Conservation (phyloP, 2,329 filamentous ascomycete genomes). For the Coniochaeta sp. region DNA sequence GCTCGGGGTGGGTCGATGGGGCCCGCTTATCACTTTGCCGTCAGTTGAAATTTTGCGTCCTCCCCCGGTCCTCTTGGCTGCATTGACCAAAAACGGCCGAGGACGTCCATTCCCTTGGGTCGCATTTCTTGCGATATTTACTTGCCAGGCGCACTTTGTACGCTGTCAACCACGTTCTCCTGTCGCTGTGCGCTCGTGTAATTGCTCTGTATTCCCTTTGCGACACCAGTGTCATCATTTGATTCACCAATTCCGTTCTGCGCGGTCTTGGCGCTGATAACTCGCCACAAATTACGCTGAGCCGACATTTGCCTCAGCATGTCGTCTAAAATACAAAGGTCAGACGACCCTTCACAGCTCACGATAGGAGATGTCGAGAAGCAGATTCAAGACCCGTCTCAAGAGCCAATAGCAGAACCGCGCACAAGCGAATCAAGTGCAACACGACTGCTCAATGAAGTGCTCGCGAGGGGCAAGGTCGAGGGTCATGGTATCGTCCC, state of each 20-base stretch:
- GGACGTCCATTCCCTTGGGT: neutral
- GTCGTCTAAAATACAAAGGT: neutral
- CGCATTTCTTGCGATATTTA: neutral
- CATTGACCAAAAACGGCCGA: neutral
- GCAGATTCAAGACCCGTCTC: neutral
- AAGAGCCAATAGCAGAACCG: neutral
- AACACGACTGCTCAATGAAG: neutral
- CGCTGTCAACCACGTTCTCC: neutral
- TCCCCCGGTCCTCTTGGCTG: neutral
- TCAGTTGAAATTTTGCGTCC: neutral
- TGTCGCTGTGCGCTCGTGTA: neutral
- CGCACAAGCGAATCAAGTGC: neutral
- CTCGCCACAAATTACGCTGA: neutral
- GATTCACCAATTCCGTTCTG: neutral
- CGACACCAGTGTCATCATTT: neutral
- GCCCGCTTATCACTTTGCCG: neutral
- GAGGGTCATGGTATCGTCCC: conserved; percentile 37
- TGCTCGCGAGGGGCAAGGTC: conserved; percentile 20
- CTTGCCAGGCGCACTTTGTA: neutral
- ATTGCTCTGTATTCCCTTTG: neutral
- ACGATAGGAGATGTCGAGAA: neutral
- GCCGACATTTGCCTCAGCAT: neutral
- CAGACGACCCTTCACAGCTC: neutral
- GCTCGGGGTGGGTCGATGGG: neutral
- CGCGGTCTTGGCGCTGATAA: no score